A percentile compares a stretch with the other conserved stretches of the same genome.
Conservation (phyloP, 2,329 filamentous ascomycete species). For the Paraphoma chrysanthemicola region DNA sequence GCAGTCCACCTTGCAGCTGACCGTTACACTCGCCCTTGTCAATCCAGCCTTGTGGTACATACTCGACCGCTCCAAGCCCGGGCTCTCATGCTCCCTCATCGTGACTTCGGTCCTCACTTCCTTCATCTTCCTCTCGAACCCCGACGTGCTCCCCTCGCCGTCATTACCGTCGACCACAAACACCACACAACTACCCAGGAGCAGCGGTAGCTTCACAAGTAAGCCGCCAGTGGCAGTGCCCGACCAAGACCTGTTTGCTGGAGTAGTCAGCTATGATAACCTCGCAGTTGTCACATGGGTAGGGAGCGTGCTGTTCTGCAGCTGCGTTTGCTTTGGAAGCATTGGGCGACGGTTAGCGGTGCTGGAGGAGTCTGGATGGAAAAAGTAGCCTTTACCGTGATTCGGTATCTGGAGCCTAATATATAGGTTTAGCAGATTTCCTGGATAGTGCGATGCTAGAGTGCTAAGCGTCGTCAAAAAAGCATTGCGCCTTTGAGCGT, state of each 20-base stretch:
- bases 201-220: conserved; percentile 7
- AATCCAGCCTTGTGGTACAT: conserved; percentile 97
- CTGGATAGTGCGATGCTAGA: too few relatives aligned
- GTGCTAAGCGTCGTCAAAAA: too few relatives aligned
- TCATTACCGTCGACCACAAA: conserved; percentile 30
- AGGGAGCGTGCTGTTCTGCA: conserved; percentile 91
- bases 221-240: conserved; percentile 1
- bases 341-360: conserved; percentile 79
- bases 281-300: conserved; percentile 85
- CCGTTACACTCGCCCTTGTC: conserved; percentile 83
- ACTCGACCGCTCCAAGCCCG: conserved; percentile 86
- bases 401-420: too few relatives aligned
- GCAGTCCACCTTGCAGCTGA: conserved; percentile 94
- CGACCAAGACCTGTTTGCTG: conserved; percentile 52
- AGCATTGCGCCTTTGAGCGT: too few relatives aligned
- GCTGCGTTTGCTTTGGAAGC: conserved; percentile 94
- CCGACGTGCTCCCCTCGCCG: conserved; percentile 72
- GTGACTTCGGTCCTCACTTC: conserved; percentile 78
- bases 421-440: too few relatives aligned
- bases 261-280: conserved; percentile 66
- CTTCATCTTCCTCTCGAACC: conserved; percentile 75
- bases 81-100: conserved; percentile 77
- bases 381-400: neutral
- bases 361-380: conserved; percentile 27
- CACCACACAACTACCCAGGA: conserved; percentile 24